These are phyloP conservation scores for Gamarada debralockiae DNA, from an alignment of 495 filamentous ascomycete species.

Conservation along the genomic window DNA sequence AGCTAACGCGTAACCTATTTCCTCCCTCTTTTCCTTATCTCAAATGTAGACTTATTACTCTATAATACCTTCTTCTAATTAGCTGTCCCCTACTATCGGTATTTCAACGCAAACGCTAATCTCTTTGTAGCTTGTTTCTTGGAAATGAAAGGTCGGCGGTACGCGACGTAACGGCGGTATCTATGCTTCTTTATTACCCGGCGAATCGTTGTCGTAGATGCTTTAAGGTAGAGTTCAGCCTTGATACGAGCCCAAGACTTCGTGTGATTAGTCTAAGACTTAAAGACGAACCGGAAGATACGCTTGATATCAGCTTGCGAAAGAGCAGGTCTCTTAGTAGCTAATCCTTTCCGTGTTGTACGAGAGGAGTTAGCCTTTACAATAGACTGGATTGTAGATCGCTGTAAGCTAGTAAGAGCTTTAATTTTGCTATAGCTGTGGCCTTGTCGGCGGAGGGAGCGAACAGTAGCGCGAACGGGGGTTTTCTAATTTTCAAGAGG, in stretches of 20 bases:
- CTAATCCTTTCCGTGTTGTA: background rate
- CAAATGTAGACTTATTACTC: background rate
- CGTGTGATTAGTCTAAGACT: too few species aligned
- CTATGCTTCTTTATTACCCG: too few species aligned
- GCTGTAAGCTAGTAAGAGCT: background rate
- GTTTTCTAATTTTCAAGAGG: background rate
- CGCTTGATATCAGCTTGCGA: background rate
- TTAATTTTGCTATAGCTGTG: background rate
- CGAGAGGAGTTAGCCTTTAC: background rate
- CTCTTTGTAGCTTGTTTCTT: background rate
- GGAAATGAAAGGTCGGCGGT: background rate
- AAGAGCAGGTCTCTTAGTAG: background rate
- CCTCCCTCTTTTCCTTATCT: constrained; percentile 3
- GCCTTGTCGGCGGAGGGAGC: background rate
- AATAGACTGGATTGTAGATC: background rate
- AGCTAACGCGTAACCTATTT: constrained; percentile 3
- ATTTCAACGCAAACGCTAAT: background rate
- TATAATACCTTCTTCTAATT: background rate
- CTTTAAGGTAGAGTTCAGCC: too few species aligned
- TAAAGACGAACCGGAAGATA: background rate
- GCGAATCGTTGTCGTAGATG: too few species aligned
- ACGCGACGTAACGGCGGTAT: background rate
- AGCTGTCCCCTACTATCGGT: background rate
- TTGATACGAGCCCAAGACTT: too few species aligned
- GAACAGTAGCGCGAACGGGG: background rate